Percentiles rank a stretch among this genome's conserved stretches.
Conservation (phyloP, 192 early-diverging fungal genomes). For the Podila horticola region DNA sequence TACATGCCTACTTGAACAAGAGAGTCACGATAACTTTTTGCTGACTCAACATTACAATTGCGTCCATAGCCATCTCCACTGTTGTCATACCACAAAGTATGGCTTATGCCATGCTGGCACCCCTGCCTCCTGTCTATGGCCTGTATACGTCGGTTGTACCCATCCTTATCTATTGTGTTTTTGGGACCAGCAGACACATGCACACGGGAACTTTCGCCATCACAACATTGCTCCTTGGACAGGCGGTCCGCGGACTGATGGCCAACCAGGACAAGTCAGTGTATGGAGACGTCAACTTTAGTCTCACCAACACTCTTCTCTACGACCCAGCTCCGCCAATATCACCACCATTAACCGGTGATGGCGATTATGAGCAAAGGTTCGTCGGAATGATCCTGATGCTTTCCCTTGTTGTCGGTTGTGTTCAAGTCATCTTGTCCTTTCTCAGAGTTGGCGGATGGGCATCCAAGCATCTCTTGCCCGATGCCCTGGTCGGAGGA, state of each 20-base stretch:
- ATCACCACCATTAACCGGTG: not conserved
- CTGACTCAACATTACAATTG: not conserved
- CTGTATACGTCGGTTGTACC: slow-evolving; percentile 53
- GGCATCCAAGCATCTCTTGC: slow-evolving; percentile 47
- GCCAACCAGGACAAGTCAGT: slow-evolving; percentile 2
- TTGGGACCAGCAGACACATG: slow-evolving; percentile 54
- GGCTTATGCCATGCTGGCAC: slow-evolving; percentile 59
- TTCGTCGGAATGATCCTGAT: slow-evolving; percentile 50
- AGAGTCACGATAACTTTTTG: no score
- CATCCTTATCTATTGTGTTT: slow-evolving; percentile 50
- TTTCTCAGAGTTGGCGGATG: slow-evolving; percentile 46
- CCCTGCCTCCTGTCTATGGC: slow-evolving; percentile 55
- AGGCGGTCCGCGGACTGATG: slow-evolving; percentile 48
- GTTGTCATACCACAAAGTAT: slow-evolving; percentile 57
- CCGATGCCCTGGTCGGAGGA: slow-evolving; percentile 46
- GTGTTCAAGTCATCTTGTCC: slow-evolving; percentile 41
- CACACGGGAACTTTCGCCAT: slow-evolving; percentile 53
- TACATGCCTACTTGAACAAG: not conserved
- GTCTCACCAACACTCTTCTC: slow-evolving; percentile 32
- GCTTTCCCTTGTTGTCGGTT: slow-evolving; percentile 47
- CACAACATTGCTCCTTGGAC: slow-evolving; percentile 47
- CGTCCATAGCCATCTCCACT: slow-evolving; percentile 43
- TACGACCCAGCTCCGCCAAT: slow-evolving; percentile 6
- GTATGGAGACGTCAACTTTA: not conserved
- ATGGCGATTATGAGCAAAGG: slow-evolving; percentile 24